phyloP scores from a whole-genome alignment of 345 rosid genomes.

The Xanthoceras sorbifolium region DNA sequence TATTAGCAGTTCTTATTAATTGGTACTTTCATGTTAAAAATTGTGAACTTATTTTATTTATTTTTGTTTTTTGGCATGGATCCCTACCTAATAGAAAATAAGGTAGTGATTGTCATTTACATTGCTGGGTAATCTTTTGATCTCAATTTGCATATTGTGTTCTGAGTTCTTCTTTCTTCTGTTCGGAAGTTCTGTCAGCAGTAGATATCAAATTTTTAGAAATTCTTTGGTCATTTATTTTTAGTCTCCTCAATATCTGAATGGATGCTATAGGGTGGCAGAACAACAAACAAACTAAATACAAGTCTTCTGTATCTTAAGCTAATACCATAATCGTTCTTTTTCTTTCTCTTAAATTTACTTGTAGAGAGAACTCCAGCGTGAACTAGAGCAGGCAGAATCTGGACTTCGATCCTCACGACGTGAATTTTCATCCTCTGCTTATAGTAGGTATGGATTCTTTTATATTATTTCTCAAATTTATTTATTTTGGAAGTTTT shows the following conservation, averaged over 20 bases:
- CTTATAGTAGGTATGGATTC: slow-evolving; percentile 52
- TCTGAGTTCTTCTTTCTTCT: neutral
- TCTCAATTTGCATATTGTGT: neutral
- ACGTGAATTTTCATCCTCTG: slow-evolving; percentile 61
- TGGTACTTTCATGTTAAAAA: neutral
- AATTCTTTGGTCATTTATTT: neutral
- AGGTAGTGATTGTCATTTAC: neutral
- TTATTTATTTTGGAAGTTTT: neutral
- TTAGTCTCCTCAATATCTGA: neutral
- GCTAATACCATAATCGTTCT: neutral
- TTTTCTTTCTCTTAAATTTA: slow-evolving; percentile 18
- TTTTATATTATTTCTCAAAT: neutral
- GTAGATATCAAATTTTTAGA: neutral
- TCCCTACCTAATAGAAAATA: neutral
- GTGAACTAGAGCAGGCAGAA: slow-evolving; percentile 83
- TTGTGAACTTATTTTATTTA: neutral
- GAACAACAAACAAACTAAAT: slow-evolving; percentile 6
- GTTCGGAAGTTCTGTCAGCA: neutral
- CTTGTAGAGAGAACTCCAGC: slow-evolving; percentile 81
- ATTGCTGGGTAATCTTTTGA: neutral
- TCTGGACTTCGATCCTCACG: slow-evolving; percentile 66
- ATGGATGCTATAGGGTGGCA: neutral
- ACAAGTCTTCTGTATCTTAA: neutral
- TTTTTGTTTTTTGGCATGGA: too few relatives aligned
- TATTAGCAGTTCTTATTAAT: neutral